Conservation (phyloP, 768 basidiomycete species). For the Wakefieldia striispora region DNA sequence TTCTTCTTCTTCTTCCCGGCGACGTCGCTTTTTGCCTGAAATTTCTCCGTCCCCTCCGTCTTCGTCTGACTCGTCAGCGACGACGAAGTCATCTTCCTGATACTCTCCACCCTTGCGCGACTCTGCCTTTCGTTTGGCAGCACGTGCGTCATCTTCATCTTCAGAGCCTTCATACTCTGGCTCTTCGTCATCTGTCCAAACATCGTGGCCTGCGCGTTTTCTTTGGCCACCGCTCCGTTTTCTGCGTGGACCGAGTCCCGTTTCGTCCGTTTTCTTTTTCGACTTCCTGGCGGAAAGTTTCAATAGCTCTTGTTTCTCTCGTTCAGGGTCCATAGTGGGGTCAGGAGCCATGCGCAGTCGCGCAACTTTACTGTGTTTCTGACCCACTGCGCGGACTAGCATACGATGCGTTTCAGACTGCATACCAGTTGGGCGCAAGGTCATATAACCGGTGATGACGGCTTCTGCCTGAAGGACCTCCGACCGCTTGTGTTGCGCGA, state of each 20-base stretch:
- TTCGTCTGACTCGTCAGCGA: conserved; percentile 73
- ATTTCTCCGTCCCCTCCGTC: conserved; percentile 43
- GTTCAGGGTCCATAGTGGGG: conserved; percentile 72
- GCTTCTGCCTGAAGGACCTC: conserved; percentile 87
- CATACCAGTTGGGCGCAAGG: conserved; percentile 84
- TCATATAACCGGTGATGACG: conserved; percentile 78
- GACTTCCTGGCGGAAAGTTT: conserved; percentile 64
- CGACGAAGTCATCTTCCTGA: conserved; percentile 83
- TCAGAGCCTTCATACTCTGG: conserved; percentile 55
- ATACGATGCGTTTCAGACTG: conserved; percentile 87
- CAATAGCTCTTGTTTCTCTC: conserved; percentile 65
- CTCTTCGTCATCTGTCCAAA: conserved; percentile 72
- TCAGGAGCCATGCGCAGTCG: conserved; percentile 79
- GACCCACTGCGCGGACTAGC: conserved; percentile 82
- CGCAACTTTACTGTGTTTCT: conserved; percentile 80
- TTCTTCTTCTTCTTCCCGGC: conserved; percentile 45
- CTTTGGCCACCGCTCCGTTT: conserved; percentile 45
- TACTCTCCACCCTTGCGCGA: conserved; percentile 67
- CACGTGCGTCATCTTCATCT: conserved; percentile 52
- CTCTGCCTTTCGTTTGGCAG: conserved; percentile 43
- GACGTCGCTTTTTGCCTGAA: conserved; percentile 35
- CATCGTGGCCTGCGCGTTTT: conserved; percentile 43
- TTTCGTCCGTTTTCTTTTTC: conserved; percentile 53
- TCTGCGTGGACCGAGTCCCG: conserved; percentile 46
- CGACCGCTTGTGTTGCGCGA: conserved; percentile 84